phyloP scores from a whole-genome alignment of 2,329 filamentous ascomycete species.

The Corynespora cassiicola region DNA sequence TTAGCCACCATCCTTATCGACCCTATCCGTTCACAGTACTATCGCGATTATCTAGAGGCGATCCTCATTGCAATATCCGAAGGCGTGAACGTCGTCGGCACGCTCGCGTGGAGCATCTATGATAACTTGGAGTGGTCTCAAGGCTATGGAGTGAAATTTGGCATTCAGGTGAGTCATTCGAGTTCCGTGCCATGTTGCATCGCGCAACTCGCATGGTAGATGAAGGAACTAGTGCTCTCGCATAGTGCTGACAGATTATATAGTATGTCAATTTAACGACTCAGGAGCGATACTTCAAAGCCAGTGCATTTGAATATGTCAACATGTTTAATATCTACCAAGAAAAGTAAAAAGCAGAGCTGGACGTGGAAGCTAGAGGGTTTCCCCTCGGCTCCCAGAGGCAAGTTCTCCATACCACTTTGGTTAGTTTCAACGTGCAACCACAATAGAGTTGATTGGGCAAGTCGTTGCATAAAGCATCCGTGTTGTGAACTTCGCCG shows the following conservation, averaged over 20 bases:
- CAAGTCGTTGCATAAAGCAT: too few relatives aligned
- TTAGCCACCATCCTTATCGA: constrained; percentile 38
- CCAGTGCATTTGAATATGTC: constrained; percentile 47
- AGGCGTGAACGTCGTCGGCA: constrained; percentile 43
- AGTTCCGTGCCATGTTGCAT: constrained; percentile 1
- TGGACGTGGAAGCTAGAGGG: too few relatives aligned
- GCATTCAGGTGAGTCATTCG: constrained; percentile 30
- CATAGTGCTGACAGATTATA: constrained; percentile 2
- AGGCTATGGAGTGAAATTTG: constrained; percentile 42
- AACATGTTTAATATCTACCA: constrained; percentile 37
- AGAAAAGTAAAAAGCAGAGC: constrained; percentile 24
- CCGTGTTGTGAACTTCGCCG: too few relatives aligned
- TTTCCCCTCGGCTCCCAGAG: too few relatives aligned
- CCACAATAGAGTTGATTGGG: too few relatives aligned
- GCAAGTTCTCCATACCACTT: too few relatives aligned
- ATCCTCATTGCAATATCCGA: constrained; percentile 43
- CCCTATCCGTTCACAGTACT: constrained; percentile 37
- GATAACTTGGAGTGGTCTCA: constrained; percentile 47
- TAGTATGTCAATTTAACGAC: constrained; percentile 48
- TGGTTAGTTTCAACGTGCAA: too few relatives aligned
- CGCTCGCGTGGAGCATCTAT: constrained; percentile 44
- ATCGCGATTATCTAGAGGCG: constrained; percentile 39
- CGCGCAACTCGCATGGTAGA: neutral
- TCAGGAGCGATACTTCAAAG: constrained; percentile 45
- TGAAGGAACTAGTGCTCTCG: neutral